Conservation (phyloP, 169 alveolate species). For the Blepharisma undulans region DNA sequence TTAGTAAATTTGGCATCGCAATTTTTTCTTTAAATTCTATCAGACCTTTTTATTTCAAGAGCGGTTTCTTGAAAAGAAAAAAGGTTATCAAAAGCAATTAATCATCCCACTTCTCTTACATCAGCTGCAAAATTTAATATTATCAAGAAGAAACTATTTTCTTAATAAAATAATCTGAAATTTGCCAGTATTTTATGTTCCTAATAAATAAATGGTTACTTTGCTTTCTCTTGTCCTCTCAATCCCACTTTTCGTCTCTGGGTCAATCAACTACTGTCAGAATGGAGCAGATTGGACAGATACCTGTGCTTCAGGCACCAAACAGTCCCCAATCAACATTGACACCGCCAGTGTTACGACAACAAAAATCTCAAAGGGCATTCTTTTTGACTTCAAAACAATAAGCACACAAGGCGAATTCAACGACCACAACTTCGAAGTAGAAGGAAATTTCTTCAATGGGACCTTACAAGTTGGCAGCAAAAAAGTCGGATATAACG, state of each 20-base stretch:
- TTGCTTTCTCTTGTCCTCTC: neutral
- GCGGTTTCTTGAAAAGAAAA: no score
- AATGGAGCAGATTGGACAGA: slow-evolving; percentile 48
- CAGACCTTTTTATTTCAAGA: no score
- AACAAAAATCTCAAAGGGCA: slow-evolving; percentile 2
- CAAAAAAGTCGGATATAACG: slow-evolving; percentile 18
- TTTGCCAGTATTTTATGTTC: neutral
- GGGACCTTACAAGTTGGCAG: neutral
- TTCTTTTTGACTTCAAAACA: slow-evolving; percentile 25
- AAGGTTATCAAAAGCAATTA: no score
- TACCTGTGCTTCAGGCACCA: slow-evolving; percentile 40
- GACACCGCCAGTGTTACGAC: neutral
- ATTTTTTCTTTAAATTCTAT: no score
- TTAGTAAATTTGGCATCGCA: no score
- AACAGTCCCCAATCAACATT: slow-evolving; percentile 58
- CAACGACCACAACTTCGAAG: slow-evolving; percentile 38
- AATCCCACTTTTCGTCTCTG: neutral
- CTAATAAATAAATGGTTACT: neutral
- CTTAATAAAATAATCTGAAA: no score
- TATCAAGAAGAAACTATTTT: no score
- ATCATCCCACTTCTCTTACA: no score
- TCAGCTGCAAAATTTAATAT: no score
- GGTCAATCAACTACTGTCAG: neutral
- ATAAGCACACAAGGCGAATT: neutral
- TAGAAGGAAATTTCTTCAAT: slow-evolving; percentile 32